A percentile compares a stretch with the other conserved stretches of the same genome.
These are phyloP conservation scores for Metschnikowia koreensis DNA, from an alignment of 805 yeast genomes.

Conservation along the genomic window DNA sequence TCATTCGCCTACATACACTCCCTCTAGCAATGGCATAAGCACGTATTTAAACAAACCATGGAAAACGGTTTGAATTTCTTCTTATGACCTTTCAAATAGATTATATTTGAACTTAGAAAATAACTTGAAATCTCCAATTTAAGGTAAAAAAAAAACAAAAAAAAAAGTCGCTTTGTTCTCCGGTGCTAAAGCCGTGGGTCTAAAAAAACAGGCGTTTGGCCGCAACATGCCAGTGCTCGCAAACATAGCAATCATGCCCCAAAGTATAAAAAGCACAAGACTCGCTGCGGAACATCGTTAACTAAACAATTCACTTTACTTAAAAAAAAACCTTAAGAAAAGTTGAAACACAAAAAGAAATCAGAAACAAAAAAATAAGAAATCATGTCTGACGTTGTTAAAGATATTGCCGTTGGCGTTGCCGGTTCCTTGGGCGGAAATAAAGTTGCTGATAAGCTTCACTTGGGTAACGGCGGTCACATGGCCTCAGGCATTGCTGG, in stretches of 20 bases:
- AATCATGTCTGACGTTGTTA: conserved; percentile 24
- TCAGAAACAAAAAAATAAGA: background rate
- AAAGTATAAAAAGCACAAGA: background rate
- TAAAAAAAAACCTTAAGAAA: background rate
- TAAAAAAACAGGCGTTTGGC: background rate
- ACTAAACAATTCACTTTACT: too few species aligned
- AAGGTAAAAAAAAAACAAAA: too few species aligned
- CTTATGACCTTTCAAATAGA: too few species aligned
- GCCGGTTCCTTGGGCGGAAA: conserved; percentile 41
- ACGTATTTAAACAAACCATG: too few species aligned
- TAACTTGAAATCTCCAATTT: too few species aligned
- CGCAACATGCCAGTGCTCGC: background rate
- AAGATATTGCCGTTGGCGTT: conserved; percentile 35
- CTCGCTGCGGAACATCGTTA: background rate
- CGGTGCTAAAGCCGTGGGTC: background rate
- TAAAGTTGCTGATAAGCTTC: conserved; percentile 35
- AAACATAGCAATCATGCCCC: conserved; percentile 4
- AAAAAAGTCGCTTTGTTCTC: background rate
- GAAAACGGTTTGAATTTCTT: background rate
- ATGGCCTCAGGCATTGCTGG: conserved; percentile 35
- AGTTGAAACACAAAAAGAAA: background rate
- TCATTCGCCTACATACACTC: background rate
- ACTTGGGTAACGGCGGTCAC: conserved; percentile 33
- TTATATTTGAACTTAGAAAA: too few species aligned
- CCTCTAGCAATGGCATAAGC: background rate